Evolutionary conservation across 169 alveolate species (phyloP).

Genomic region (Plasmodium fragile): DNA sequence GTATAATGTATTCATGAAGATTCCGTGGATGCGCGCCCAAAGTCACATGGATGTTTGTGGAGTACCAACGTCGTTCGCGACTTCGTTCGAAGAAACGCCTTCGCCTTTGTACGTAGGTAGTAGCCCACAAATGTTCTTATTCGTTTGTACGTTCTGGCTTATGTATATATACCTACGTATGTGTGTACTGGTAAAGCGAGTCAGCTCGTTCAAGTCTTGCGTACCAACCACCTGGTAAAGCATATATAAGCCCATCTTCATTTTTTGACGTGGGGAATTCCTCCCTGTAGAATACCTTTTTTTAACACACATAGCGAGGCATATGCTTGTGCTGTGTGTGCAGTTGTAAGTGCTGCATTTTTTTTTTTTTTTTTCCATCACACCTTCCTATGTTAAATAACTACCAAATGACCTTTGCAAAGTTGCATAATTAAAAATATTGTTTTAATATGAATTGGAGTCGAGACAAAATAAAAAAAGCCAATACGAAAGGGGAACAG

Average conservation of each 20-base stretch:
- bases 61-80: not conserved
- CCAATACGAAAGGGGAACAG: not conserved
- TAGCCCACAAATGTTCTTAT: not conserved
- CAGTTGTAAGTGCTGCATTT: not conserved
- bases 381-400: not conserved
- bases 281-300: not conserved
- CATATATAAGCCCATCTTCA: not conserved
- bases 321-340: not conserved
- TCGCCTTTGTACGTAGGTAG: not conserved
- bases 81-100: not conserved
- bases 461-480: not conserved
- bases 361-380: not conserved
- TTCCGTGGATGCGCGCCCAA: not conserved
- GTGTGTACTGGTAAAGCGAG: not conserved
- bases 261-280: not conserved
- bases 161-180: not conserved
- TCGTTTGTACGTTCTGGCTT: not conserved
- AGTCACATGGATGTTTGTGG: slow-evolving; percentile 1
- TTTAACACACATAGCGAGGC: not conserved
- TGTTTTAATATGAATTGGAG: not conserved
- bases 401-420: not conserved
- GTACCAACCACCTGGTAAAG: not conserved
- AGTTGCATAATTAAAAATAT: not conserved
- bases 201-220: not conserved
- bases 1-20: not conserved